Evolutionary conservation across 2,329 filamentous ascomycete species (phyloP).

Genomic region (Corynespora cassiicola): DNA sequence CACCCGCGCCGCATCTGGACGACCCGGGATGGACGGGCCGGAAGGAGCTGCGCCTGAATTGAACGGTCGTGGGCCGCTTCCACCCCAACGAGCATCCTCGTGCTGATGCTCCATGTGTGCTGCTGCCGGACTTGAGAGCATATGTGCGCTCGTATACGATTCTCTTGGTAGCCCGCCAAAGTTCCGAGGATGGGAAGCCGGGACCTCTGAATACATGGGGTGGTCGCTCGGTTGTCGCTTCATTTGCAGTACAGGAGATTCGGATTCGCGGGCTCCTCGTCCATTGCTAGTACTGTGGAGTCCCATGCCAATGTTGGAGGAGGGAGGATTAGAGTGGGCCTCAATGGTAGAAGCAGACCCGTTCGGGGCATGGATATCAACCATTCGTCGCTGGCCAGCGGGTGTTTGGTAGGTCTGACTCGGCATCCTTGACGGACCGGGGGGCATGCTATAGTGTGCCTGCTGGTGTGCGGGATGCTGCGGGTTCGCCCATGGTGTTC

Average conservation of each 20-base stretch:
- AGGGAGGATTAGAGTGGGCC: slow-evolving; percentile 46
- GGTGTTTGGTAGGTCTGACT: slow-evolving; percentile 43
- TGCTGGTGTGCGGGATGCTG: slow-evolving; percentile 59
- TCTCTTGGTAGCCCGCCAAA: slow-evolving; percentile 30
- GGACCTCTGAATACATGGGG: slow-evolving; percentile 29
- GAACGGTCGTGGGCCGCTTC: slow-evolving; percentile 20
- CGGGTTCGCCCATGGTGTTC: slow-evolving; percentile 92
- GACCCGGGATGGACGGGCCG: slow-evolving; percentile 26
- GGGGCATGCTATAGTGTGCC: slow-evolving; percentile 32
- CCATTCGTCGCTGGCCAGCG: slow-evolving; percentile 41
- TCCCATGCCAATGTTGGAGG: slow-evolving; percentile 29
- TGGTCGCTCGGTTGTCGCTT: slow-evolving; percentile 42
- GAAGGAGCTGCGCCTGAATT: slow-evolving; percentile 21
- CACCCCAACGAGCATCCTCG: slow-evolving; percentile 37
- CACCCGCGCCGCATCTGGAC: slow-evolving; percentile 25
- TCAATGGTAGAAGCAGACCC: slow-evolving; percentile 49
- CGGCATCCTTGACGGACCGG: slow-evolving; percentile 31
- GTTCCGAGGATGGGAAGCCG: slow-evolving; percentile 32
- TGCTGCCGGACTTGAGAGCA: slow-evolving; percentile 37
- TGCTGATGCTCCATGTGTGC: slow-evolving; percentile 25
- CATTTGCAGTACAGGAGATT: slow-evolving; percentile 46
- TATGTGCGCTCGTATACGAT: slow-evolving; percentile 25
- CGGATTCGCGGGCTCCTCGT: slow-evolving; percentile 37
- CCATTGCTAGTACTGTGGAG: slow-evolving; percentile 26
- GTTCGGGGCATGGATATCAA: slow-evolving; percentile 42